Conservation (phyloP, 2,329 filamentous ascomycete genomes). For the Colletotrichum sp. region DNA sequence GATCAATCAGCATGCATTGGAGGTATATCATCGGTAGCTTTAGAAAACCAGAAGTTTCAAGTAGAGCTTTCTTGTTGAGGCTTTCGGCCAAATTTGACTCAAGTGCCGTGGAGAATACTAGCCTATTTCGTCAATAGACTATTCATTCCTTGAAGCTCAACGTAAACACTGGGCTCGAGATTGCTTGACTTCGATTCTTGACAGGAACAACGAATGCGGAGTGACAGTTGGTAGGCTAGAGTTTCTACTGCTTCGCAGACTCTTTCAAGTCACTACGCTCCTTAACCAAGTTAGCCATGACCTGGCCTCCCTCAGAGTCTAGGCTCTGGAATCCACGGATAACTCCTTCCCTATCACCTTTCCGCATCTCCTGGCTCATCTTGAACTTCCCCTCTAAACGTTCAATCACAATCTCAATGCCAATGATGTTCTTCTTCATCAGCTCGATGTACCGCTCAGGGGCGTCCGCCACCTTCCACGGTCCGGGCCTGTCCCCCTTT, state of each 20-base stretch:
- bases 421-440: slow-evolving; percentile 63
- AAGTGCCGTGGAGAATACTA: not conserved
- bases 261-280: slow-evolving; percentile 32
- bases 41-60: not conserved
- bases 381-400: slow-evolving; percentile 67
- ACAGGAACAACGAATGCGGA: rapidly evolving
- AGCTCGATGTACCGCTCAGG: slow-evolving; percentile 60
- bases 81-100: not conserved
- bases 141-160: too few species aligned
- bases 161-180: too few species aligned
- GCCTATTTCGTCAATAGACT: too few species aligned
- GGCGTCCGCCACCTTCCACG: slow-evolving; percentile 65
- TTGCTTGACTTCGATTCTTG: not conserved
- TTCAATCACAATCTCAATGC: slow-evolving; percentile 63
- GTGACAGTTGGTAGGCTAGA: rapidly evolving
- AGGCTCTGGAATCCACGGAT: slow-evolving; percentile 56
- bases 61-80: not conserved
- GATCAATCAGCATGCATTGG: not conserved
- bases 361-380: slow-evolving; percentile 66
- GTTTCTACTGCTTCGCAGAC: not conserved
- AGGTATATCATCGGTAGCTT: not conserved
- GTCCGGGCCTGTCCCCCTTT: slow-evolving; percentile 30
- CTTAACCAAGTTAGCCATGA: slow-evolving; percentile 37
- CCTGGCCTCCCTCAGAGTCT: slow-evolving; percentile 31
- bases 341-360: slow-evolving; percentile 62